These are phyloP conservation scores for Phyllostachys edulis DNA, from an alignment of 176 grass and related monocot species.

Conservation along the genomic window DNA sequence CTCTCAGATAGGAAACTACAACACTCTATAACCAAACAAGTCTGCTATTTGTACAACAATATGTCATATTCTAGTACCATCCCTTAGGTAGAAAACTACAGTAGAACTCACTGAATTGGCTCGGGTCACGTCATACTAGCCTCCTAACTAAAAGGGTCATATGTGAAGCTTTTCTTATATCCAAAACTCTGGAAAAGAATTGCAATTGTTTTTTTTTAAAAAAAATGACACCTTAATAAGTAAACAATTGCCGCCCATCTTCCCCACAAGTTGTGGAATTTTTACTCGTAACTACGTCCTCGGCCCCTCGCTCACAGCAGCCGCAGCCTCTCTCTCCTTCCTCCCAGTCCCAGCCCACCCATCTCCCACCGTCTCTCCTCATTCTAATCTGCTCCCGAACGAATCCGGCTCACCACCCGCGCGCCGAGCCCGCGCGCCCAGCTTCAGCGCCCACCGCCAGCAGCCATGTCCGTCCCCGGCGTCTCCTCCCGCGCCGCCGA, in stretches of 20 bases:
- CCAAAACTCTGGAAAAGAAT: not conserved
- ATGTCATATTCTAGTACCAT: too few relatives aligned
- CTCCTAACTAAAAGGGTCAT: too few relatives aligned
- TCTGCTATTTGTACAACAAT: too few relatives aligned
- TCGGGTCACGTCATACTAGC: too few relatives aligned
- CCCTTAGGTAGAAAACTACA: too few relatives aligned
- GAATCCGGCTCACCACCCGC: not conserved
- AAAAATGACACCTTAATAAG: not conserved
- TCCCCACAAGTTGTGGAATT: not conserved
- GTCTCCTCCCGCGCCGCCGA: constrained; percentile 44
- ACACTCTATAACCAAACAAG: too few relatives aligned
- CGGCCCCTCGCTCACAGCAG: not conserved
- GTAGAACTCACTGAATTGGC: too few relatives aligned
- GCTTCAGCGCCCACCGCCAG: not conserved
- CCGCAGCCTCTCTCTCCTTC: not conserved
- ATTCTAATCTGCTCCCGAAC: not conserved
- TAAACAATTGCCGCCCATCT: constrained; percentile 29
- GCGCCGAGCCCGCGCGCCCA: not conserved
- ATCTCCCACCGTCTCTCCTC: not conserved
- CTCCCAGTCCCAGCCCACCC: not conserved
- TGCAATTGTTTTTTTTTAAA: not conserved
- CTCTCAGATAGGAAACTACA: too few relatives aligned
- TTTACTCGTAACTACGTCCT: not conserved
- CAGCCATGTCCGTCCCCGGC: constrained; percentile 39
- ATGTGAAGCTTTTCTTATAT: too few relatives aligned